Evolutionary conservation across 495 filamentous ascomycete genomes (phyloP).

Genomic region (Penicillium samsonianum): DNA sequence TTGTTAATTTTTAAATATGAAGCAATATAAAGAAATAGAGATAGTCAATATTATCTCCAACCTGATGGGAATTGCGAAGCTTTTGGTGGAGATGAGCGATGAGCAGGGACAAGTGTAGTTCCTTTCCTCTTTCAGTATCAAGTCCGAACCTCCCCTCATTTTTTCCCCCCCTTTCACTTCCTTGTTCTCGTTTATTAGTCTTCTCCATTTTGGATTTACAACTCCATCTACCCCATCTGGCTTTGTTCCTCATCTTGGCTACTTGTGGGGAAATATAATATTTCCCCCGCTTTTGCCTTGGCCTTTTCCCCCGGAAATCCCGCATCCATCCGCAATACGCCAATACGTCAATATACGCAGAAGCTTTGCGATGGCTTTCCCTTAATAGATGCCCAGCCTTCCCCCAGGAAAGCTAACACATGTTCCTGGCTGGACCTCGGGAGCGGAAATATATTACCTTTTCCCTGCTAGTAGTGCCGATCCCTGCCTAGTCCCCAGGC

Average conservation of each 20-base stretch:
- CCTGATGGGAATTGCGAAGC: background rate
- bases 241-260: background rate
- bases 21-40: background rate
- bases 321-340: slow-evolving; percentile 1
- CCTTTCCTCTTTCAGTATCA: slow-evolving; percentile 6
- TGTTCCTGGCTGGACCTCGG: slow-evolving; percentile 13
- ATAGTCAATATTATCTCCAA: background rate
- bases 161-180: background rate
- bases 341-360: slow-evolving; percentile 6
- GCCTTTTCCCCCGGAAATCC: slow-evolving; percentile 9
- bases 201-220: background rate
- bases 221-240: background rate
- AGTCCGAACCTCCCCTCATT: slow-evolving; percentile 11
- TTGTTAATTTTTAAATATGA: background rate
- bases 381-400: background rate
- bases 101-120: background rate
- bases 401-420: background rate
- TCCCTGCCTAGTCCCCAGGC: slow-evolving; percentile 11
- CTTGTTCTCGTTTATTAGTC: background rate
- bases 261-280: slow-evolving; percentile 4
- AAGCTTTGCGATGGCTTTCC: background rate
- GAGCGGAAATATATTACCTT: background rate
- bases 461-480: slow-evolving; percentile 1
- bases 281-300: slow-evolving; percentile 6
- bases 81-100: background rate